A percentile compares a stretch with the other conserved stretches of the same genome.
These are phyloP conservation scores for Nepenthes alata DNA, from an alignment of 179 eudicot genomes.

Conservation along the genomic window DNA sequence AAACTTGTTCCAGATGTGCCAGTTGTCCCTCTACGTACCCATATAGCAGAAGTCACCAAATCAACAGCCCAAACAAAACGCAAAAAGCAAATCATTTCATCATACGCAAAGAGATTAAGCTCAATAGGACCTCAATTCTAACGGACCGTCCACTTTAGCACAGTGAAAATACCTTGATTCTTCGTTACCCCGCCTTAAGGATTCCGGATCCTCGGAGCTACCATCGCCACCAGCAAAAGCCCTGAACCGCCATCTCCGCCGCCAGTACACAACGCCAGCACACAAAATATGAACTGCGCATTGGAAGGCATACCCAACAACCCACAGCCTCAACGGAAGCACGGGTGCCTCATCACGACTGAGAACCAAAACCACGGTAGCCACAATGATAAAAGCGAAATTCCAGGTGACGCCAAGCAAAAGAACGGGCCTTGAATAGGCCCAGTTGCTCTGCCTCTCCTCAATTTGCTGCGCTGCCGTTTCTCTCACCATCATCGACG, in stretches of 20 bases:
- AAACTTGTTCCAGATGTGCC: no score
- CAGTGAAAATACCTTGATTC: not conserved
- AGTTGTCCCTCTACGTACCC: no score
- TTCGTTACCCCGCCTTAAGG: not conserved
- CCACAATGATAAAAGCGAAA: slow-evolving; percentile 30
- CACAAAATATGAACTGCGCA: slow-evolving; percentile 44
- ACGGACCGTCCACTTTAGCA: no score
- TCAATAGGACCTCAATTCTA: no score
- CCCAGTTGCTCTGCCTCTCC: slow-evolving; percentile 58
- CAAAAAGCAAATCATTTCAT: no score
- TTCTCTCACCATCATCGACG: slow-evolving; percentile 55
- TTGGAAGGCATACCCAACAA: slow-evolving; percentile 40
- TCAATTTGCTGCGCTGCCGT: slow-evolving; percentile 55
- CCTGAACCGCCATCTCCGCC: slow-evolving; percentile 23
- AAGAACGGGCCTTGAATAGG: slow-evolving; percentile 50
- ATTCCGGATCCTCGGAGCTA: not conserved
- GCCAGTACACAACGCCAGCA: slow-evolving; percentile 33
- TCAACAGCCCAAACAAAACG: no score
- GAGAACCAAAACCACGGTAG: slow-evolving; percentile 20
- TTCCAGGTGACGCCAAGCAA: slow-evolving; percentile 48
- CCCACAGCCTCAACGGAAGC: slow-evolving; percentile 41
- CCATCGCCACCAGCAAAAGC: slow-evolving; percentile 1
- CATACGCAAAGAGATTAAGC: no score
- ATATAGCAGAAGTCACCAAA: no score
- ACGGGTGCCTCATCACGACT: slow-evolving; percentile 18